Conservation (phyloP, 306 rosid genomes). For the Vicia villosa region DNA sequence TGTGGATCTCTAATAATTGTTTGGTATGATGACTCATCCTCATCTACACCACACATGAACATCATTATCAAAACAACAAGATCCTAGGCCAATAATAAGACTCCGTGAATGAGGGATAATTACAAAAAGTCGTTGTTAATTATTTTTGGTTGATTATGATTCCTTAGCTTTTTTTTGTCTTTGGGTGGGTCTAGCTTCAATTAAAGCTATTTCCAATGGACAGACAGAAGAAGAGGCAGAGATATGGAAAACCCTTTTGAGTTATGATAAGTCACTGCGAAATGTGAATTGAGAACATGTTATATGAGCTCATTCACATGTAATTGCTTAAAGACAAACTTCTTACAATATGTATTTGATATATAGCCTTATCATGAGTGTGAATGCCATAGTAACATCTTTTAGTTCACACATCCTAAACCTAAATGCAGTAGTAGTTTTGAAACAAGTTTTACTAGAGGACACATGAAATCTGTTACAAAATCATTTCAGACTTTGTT, state of each 20-base stretch:
- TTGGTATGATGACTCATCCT: slow-evolving; percentile 35
- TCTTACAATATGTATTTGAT: neutral
- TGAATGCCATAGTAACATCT: neutral
- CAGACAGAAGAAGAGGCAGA: slow-evolving; percentile 12
- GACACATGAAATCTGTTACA: neutral
- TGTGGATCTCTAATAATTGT: slow-evolving; percentile 34
- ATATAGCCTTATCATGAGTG: slow-evolving; percentile 15
- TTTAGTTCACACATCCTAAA: neutral
- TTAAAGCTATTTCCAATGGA: slow-evolving; percentile 12
- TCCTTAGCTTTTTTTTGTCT: neutral
- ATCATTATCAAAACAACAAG: slow-evolving; percentile 27
- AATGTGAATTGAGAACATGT: slow-evolving; percentile 23
- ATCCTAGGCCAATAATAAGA: slow-evolving; percentile 22
- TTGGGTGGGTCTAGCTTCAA: slow-evolving; percentile 21
- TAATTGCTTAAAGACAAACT: slow-evolving; percentile 6
- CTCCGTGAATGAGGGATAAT: slow-evolving; percentile 39
- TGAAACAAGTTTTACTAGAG: neutral
- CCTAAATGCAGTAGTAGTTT: slow-evolving; percentile 2
- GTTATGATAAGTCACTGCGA: slow-evolving; percentile 22
- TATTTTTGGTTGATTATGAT: neutral
- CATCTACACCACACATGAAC: neutral
- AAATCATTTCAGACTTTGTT: slow-evolving; percentile 17
- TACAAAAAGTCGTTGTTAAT: slow-evolving; percentile 21
- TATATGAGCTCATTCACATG: slow-evolving; percentile 2
- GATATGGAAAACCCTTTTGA: slow-evolving; percentile 14